Conservation (phyloP, 345 rosid genomes). For the Dipteronia sinensis region DNA sequence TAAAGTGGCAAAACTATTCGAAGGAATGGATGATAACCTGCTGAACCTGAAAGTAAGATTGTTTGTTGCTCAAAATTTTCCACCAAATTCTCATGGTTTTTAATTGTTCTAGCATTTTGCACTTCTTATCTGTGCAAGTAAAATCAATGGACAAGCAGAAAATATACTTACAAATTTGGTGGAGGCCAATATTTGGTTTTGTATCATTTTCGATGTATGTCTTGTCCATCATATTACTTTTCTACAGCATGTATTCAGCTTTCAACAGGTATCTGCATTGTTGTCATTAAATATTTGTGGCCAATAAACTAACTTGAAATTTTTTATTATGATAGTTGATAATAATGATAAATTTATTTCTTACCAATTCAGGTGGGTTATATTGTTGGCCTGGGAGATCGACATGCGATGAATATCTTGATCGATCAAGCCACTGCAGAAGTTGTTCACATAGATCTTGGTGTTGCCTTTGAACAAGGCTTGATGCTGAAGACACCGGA, state of each 20-base stretch:
- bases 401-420: slow-evolving; percentile 90
- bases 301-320: background rate
- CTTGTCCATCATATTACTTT: background rate
- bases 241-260: too few relatives aligned
- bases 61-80: background rate
- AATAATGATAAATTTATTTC: slow-evolving; percentile 11
- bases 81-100: background rate
- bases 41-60: background rate
- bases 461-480: slow-evolving; percentile 99
- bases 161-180: background rate
- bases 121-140: background rate
- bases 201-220: background rate
- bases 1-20: background rate
- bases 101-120: background rate
- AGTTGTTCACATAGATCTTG: slow-evolving; percentile 99
- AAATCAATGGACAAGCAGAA: slow-evolving; percentile 1
- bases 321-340: background rate
- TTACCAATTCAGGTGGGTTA: slow-evolving; percentile 75
- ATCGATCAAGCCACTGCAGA: slow-evolving; percentile 97
- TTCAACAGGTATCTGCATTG: background rate
- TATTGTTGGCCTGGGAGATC: slow-evolving; percentile 97
- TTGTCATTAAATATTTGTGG: background rate
- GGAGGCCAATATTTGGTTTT: background rate
- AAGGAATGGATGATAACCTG: slow-evolving; percentile 1
- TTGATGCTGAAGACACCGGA: slow-evolving; percentile 98